Evolutionary conservation across 1,284 basidiomycete species (phyloP), one percentile per base, ranked within the genome.

Genomic region (Afroboletus lepidellus): DNA sequence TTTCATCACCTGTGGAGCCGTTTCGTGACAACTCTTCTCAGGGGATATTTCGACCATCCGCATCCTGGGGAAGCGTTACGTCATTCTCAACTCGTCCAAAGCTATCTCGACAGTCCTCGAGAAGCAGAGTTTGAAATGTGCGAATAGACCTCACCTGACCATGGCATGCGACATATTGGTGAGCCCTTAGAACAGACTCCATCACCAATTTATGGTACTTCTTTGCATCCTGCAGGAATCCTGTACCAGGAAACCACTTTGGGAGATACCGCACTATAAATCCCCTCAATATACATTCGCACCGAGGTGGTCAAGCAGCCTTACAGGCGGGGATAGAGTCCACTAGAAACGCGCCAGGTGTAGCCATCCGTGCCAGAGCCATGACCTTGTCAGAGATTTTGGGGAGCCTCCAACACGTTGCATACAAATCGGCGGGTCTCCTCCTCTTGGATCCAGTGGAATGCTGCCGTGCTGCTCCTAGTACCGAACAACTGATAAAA

Each of bases 171-270:
- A 69, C 75, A 46, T 69, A 72, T 23, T 64, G 56, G 42, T 71
- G 74, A 8, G 78, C 77, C 12, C 59, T 63, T 13, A 70, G 60
- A 9, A 70, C 56, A 52, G 75, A 69, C 5, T 67, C 62, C 3
- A 54, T 51, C 1, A 72, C 62, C 2, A 69, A 53, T 29, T 64
- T 54, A 7, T 56, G 64, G 69, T 73, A 77, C 27, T 60, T 50
- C 12, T 68, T 62, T 5, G 76, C 78, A 11, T 68, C 69, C 24
- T 62, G 61, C 69, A 23, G 68, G 71, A 0, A 81, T 80, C 64
- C 63, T 78, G 55, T 66, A 0, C 79, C 79, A 33, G 79, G 79
- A 7, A 79, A 51, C 79, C 78, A 80, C 52, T 74, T 72, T 0
- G 80, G 79, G 8, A 81, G 54, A 41, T 70, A 55, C 41, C 63